These are phyloP conservation scores for Fusarium guadeloupense DNA, from an alignment of 2,329 filamentous ascomycete genomes.

Conservation along the genomic window DNA sequence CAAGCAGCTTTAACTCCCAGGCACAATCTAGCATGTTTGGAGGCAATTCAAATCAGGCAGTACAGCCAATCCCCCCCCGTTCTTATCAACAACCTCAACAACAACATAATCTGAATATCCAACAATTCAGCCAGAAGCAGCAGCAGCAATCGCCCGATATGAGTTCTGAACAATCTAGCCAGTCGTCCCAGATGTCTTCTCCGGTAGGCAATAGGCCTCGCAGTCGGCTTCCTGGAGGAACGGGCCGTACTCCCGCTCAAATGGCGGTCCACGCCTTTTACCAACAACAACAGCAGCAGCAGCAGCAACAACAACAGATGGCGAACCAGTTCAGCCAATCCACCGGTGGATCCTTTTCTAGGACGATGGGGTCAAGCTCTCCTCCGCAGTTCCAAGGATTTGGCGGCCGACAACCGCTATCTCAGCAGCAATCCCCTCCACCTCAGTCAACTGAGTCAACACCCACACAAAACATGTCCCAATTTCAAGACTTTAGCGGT, in stretches of 20 bases:
- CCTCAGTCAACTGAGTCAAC: conserved; percentile 16
- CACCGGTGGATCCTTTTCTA: conserved; percentile 14
- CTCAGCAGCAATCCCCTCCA: conserved; percentile 20
- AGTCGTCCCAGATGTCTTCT: conserved; percentile 4
- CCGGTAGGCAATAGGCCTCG: not conserved
- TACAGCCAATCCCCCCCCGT: conserved; percentile 16
- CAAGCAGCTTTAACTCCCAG: conserved; percentile 32
- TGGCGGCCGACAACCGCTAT: not conserved
- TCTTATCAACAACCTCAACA: conserved; percentile 14
- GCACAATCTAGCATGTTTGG: conserved; percentile 6
- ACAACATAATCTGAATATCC: conserved; percentile 3
- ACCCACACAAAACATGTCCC: conserved; percentile 9
- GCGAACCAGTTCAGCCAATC: conserved; percentile 26
- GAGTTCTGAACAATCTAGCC: conserved; percentile 1
- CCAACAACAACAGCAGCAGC: conserved; percentile 29
- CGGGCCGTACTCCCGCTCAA: not conserved
- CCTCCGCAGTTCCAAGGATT: conserved; percentile 25
- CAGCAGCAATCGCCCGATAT: conserved; percentile 18
- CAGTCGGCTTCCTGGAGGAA: not conserved
- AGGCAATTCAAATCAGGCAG: conserved; percentile 3
- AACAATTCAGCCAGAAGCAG: conserved; percentile 1
- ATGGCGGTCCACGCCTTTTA: conserved; percentile 23
- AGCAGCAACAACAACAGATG: conserved; percentile 31
- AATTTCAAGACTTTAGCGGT: conserved; percentile 33
- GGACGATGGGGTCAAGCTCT: conserved; percentile 9